These are phyloP conservation scores for Diaporthe citrichinensis DNA, from an alignment of 2,329 filamentous ascomycete species.

Conservation along the genomic window DNA sequence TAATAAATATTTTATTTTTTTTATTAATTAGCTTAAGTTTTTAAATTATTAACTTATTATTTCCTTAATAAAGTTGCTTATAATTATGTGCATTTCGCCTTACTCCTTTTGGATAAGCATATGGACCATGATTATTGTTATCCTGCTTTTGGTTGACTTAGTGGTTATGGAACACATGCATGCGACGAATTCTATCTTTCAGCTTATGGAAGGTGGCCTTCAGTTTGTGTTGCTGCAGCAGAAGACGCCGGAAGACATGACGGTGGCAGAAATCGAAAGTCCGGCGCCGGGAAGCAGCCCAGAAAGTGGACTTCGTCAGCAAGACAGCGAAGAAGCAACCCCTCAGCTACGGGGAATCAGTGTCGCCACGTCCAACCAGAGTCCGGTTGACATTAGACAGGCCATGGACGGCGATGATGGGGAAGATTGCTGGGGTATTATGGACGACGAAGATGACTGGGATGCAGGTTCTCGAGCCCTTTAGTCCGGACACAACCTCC, in stretches of 20 bases:
- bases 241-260: background rate
- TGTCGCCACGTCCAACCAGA: background rate
- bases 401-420: background rate
- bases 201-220: background rate
- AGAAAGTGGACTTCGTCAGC: background rate
- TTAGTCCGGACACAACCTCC: background rate
- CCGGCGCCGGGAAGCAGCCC: background rate
- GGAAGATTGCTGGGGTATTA: background rate
- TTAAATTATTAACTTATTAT: no score
- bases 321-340: background rate
- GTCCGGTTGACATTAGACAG: background rate
- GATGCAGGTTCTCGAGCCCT: background rate
- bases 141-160: background rate
- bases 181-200: background rate
- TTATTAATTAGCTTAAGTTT: no score
- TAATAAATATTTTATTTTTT: no score
- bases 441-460: background rate
- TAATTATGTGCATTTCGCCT: background rate
- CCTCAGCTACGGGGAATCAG: no score
- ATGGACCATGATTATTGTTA: background rate
- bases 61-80: conserved; percentile 1
- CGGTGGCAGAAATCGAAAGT: background rate
- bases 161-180: background rate
- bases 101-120: background rate
- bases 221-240: background rate